Evolutionary conservation across 805 yeast genomes (phyloP).

Genomic region (Suhomyces emberorum): DNA sequence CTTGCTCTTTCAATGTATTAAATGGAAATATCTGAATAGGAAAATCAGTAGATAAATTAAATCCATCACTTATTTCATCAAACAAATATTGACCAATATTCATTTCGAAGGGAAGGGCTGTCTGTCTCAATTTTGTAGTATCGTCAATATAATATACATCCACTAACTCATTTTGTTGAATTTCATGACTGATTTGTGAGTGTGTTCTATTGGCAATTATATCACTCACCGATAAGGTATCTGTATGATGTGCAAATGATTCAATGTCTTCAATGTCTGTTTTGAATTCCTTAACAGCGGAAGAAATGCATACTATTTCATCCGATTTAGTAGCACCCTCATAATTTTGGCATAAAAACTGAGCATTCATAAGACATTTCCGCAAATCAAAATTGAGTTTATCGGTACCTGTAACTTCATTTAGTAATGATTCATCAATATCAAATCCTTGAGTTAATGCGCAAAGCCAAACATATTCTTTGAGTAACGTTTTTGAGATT

Average conservation of each 20-base stretch:
- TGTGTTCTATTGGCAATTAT: constrained; percentile 21
- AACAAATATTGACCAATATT: constrained; percentile 24
- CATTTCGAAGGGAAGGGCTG: constrained; percentile 38
- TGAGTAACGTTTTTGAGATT: constrained; percentile 14
- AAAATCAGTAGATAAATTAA: neutral
- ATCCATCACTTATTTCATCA: neutral
- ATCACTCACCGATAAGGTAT: constrained; percentile 28
- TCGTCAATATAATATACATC: constrained; percentile 34
- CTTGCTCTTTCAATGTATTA: constrained; percentile 10
- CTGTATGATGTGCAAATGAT: constrained; percentile 14
- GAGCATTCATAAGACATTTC: constrained; percentile 43
- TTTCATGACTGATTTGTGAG: constrained; percentile 26
- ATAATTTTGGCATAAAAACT: constrained; percentile 30
- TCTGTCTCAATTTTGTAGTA: constrained; percentile 22
- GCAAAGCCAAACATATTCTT: constrained; percentile 41
- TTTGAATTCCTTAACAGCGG: neutral
- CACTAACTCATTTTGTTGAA: constrained; percentile 31
- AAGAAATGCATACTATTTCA: neutral
- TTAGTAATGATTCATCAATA: constrained; percentile 28
- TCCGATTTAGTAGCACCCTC: neutral
- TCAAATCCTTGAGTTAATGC: constrained; percentile 33
- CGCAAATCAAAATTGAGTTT: constrained; percentile 43
- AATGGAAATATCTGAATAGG: constrained; percentile 1
- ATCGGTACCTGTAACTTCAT: too few relatives aligned
- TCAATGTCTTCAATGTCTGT: constrained; percentile 4